Evolutionary conservation across 164 flowering plant species (phyloP), one percentile per base, ranked within the genome.

Genomic region (Macadamia tetraphylla): DNA sequence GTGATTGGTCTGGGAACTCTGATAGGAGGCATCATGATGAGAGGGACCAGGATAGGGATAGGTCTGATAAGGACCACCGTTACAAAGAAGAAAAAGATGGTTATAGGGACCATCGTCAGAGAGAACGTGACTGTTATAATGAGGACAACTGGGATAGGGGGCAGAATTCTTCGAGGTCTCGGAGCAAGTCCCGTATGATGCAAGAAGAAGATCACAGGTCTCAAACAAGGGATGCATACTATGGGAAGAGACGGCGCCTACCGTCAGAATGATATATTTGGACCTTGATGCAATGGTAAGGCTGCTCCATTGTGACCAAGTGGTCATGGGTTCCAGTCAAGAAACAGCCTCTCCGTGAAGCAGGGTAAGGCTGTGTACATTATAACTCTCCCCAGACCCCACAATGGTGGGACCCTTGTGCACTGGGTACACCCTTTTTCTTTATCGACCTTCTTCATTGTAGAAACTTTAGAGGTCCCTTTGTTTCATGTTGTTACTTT

Each of bases 61-160:
- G 87, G 70, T 79, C 87, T 71, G 87, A 86, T 32, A 82, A 84
- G 79, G 88, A 89, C 11, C 78, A 69, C 58, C 72, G 84, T 10
- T 75, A 86, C 76, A 80, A 84, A 80, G 97, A 89, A 63, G 95
- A 86, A 53, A 86, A 80, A 70, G 92, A 89, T 73, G 73, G 85
- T 57, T 75, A 87, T 66, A 77, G 86, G 58, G 93, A 86, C 17
- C 81, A 78, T 75, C 86, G 89, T 31, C 82, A 74, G 64, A 82
- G 85, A 73, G 87, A 85, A 10, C 85, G 90, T 57, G 90, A 87
- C 14, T 59, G 52, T 32, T 84, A 74, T 40, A 79, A 84, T 66
- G 87, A 85, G 62, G 90, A 88, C 68, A 91, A 90, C 43, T 74
- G 84, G 83, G 95, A 91, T 51, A 81, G 87, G 70, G 91, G 92